A percentile compares a stretch with the other conserved stretches of the same genome.
Conservation (phyloP, 2,329 filamentous ascomycete species). For the Colletotrichum chrysophilum region DNA sequence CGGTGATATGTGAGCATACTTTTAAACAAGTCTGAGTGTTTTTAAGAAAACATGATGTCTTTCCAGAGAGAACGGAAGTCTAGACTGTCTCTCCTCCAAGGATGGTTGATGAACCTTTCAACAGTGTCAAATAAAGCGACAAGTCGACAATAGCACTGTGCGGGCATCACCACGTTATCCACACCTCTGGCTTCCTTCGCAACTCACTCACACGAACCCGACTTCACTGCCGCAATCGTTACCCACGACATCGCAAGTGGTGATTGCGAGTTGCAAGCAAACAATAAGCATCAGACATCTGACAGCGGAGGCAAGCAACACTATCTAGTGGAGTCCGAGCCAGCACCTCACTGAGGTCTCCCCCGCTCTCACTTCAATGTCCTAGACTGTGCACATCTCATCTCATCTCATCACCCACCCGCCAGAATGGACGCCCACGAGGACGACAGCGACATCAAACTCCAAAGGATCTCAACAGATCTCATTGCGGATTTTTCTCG, state of each 20-base stretch:
- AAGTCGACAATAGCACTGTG: background rate
- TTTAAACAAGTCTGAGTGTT: background rate
- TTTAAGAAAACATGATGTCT: background rate
- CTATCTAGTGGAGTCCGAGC: background rate
- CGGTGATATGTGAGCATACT: too few species aligned
- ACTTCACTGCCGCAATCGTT: background rate
- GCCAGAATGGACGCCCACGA: slow-evolving; percentile 64
- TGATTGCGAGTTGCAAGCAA: background rate
- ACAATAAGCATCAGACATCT: background rate
- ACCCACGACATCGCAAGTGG: background rate
- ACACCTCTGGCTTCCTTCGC: background rate
- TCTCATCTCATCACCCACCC: background rate
- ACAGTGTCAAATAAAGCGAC: background rate
- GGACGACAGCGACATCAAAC: slow-evolving; percentile 64
- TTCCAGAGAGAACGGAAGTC: background rate
- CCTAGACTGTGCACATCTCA: background rate
- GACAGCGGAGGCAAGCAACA: background rate
- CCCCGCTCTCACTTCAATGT: background rate
- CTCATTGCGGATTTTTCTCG: slow-evolving; percentile 63
- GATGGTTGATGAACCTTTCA: background rate
- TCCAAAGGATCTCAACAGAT: slow-evolving; percentile 65
- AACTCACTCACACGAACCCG: background rate
- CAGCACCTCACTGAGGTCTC: background rate
- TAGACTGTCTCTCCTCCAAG: background rate
- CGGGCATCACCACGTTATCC: background rate